Percentiles rank a stretch among this genome's conserved stretches.
These are phyloP conservation scores for Bocquillonia castaneifolia DNA, from an alignment of 441 rosid genomes.

Conservation along the genomic window DNA sequence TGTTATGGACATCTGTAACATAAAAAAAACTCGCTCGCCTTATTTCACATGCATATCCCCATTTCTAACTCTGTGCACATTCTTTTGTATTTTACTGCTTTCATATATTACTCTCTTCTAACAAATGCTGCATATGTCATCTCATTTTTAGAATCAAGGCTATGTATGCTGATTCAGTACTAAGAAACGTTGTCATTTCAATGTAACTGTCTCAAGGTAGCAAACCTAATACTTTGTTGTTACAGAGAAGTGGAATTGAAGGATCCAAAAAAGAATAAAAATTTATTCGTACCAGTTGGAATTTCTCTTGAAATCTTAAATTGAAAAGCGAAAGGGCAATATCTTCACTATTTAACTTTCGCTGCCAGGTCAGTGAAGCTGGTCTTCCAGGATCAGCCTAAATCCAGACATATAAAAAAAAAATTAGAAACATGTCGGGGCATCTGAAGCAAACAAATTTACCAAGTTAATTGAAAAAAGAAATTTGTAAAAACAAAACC, in stretches of 20 bases:
- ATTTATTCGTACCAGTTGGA: constrained; percentile 54
- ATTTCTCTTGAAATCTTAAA: constrained; percentile 49
- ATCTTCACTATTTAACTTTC: constrained; percentile 43
- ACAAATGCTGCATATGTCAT: too few species aligned
- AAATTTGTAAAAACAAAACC: background rate
- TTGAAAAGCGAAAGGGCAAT: constrained; percentile 40
- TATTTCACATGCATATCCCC: too few species aligned
- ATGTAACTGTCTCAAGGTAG: background rate
- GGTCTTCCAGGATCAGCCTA: constrained; percentile 71
- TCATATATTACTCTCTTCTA: too few species aligned
- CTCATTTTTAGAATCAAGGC: too few species aligned
- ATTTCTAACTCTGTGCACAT: too few species aligned
- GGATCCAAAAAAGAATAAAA: background rate
- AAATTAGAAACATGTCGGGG: constrained; percentile 14
- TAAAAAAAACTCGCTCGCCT: too few species aligned
- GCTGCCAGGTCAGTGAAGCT: constrained; percentile 72
- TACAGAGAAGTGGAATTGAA: background rate
- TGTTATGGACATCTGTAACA: constrained; percentile 7
- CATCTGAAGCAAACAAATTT: constrained; percentile 11
- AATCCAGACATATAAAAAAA: constrained; percentile 17
- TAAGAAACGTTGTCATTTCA: too few species aligned
- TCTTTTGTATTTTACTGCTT: too few species aligned
- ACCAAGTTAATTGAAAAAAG: too few species aligned
- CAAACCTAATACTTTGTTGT: background rate
- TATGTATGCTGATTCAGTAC: too few species aligned